A percentile compares a stretch with the other conserved stretches of the same genome.
Conservation (phyloP, 306 rosid species). For the Lotus japonicus region DNA sequence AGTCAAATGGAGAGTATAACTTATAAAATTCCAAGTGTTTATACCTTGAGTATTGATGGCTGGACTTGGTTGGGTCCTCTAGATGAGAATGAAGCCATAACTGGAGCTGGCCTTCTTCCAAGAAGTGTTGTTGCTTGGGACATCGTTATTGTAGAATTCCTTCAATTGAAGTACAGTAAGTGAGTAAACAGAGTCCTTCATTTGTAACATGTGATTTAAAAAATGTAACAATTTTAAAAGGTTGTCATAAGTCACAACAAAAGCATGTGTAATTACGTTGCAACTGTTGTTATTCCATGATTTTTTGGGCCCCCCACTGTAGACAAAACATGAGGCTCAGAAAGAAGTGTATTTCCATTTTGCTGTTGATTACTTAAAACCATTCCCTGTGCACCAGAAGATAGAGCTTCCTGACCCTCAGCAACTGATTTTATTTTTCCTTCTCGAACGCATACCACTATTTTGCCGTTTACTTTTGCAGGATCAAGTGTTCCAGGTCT, state of each 20-base stretch:
- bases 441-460: conserved; percentile 40
- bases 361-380: conserved; percentile 27
- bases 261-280: not conserved
- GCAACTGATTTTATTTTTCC: conserved; percentile 32
- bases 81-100: conserved; percentile 31
- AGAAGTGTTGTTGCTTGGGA: conserved; percentile 3
- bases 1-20: not conserved
- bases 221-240: not conserved
- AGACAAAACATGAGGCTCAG: conserved; percentile 52
- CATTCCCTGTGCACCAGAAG: conserved; percentile 58
- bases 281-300: not conserved
- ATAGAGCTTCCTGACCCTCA: conserved; percentile 31
- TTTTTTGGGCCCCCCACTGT: not conserved
- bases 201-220: not conserved
- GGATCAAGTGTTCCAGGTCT: conserved; percentile 39
- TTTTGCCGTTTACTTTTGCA: conserved; percentile 47
- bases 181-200: not conserved
- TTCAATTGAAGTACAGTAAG: not conserved
- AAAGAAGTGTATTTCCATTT: conserved; percentile 28
- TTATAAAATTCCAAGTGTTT: not conserved
- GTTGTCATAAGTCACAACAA: too few relatives aligned
- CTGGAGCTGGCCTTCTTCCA: conserved; percentile 28
- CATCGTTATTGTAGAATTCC: not conserved
- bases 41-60: conserved; percentile 29
- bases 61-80: conserved; percentile 30